Evolutionary conservation across 225 moss, liverwort and hornwort genomes (phyloP), one percentile per base, ranked within the genome.

Genomic region (Physcomitrellopsis africana): DNA sequence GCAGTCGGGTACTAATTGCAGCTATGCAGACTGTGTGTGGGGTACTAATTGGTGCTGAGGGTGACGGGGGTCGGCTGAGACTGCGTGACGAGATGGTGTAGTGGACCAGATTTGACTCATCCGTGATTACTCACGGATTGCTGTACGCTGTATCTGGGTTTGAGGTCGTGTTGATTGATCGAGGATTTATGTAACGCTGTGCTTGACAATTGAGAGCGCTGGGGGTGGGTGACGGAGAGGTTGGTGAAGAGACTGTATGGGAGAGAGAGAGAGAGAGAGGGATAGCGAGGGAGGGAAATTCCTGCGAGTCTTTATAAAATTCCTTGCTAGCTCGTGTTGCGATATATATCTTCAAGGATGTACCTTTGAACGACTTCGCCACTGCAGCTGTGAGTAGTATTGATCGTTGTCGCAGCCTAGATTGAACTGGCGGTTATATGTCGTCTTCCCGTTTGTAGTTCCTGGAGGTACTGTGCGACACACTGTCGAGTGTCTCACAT

Each of bases 11-110:
- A 37, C 32, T 37, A 5, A 5, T 37, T 37, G 32, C 32, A 37
- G 56, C 5, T 71, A 65, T 26, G 44, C 77, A 77, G 64, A 32
- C 37, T 70, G 69, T 47, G 63, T 10, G 46, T n/a, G 37, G 29
- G 27, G 77, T 65, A 71, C 76, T 61, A 26, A 19, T 11, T 41
- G 24, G 63, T 52, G 49, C 44, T 15, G 16, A 37, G 20, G 49
- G 56, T 12, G 76, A 67, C 5, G 51, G 42, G 44, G 54, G 62
- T 45, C 27, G 23, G 59, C 20, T 32, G 15, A 19, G 49, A 22
- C 19, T 62, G 63, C 55, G 76, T 26, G 45, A 54, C 24, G n/a
- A 63, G 46, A 19, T 5, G 55, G 14, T 41, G 49, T 55, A 57
- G 10, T 17, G n/a, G 58, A 48, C 48, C 22, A 23, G 60, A 60